Percentiles rank a stretch among this genome's conserved stretches.
These are phyloP conservation scores for Graphilbum fragrans DNA, from an alignment of 2,329 filamentous ascomycete genomes.

Conservation along the genomic window DNA sequence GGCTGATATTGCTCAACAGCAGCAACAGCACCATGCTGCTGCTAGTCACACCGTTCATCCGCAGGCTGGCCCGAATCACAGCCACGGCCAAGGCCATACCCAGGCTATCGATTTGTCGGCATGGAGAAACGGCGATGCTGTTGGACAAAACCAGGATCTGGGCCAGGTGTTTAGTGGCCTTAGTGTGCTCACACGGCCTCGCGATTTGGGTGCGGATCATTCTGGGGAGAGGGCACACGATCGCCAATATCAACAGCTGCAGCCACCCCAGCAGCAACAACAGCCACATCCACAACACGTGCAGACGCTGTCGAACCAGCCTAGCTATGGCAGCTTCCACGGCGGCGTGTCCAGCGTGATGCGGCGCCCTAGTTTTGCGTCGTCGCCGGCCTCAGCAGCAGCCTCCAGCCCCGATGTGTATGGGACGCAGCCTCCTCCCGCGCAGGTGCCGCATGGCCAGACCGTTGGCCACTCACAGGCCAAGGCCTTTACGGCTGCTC, in stretches of 20 bases:
- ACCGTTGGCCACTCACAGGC: not conserved
- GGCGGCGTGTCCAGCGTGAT: not conserved
- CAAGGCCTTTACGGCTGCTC: not conserved
- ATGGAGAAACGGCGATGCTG: not conserved
- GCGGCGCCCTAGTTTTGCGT: constrained; percentile 6
- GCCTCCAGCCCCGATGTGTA: not conserved
- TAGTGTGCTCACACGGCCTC: not conserved
- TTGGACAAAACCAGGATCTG: too few relatives aligned
- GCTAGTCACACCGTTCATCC: too few relatives aligned
- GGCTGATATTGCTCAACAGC: not conserved
- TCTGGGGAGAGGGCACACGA: not conserved
- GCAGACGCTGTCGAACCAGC: not conserved
- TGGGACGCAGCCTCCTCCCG: not conserved
- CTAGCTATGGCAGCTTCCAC: not conserved
- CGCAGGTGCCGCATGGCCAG: too few relatives aligned
- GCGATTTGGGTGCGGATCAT: not conserved
- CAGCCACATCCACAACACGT: not conserved
- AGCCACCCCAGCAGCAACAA: not conserved
- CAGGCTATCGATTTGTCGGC: too few relatives aligned
- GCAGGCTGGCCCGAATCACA: too few relatives aligned
- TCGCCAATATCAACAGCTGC: not conserved
- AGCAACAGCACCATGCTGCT: too few relatives aligned
- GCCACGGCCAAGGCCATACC: too few relatives aligned
- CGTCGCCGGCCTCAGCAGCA: constrained; percentile 1
- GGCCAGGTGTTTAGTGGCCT: not conserved